These are phyloP conservation scores for Pseudogymnoascus sp. DNA, from an alignment of 2,329 filamentous ascomycete genomes.

Conservation along the genomic window DNA sequence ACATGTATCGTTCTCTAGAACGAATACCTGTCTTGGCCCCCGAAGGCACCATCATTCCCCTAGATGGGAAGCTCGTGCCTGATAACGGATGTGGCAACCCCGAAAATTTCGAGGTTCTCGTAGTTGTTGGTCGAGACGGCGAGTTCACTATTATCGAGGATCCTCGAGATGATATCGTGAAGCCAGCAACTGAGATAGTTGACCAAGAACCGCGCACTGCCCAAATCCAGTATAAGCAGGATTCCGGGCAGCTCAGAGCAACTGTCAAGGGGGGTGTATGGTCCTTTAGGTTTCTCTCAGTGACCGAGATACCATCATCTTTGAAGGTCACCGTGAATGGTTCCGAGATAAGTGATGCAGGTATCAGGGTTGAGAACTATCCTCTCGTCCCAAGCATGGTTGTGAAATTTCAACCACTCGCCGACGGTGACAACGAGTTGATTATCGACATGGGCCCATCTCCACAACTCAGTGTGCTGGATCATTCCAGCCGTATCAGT, in stretches of 20 bases:
- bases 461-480: not conserved
- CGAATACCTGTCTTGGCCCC: constrained; percentile 44
- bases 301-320: not conserved
- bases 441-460: not conserved
- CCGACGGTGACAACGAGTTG: not conserved
- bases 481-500: constrained; percentile 12
- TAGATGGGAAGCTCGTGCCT: constrained; percentile 38
- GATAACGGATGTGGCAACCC: constrained; percentile 42
- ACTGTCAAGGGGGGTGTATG: not conserved
- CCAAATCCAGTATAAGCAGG: not conserved
- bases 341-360: constrained; percentile 1
- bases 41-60: constrained; percentile 49
- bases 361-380: not conserved
- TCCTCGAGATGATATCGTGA: constrained; percentile 4
- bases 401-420: not conserved
- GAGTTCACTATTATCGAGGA: constrained; percentile 43
- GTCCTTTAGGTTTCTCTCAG: not conserved
- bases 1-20: constrained; percentile 41
- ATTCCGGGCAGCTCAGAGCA: not conserved
- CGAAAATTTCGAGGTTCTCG: constrained; percentile 38
- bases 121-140: constrained; percentile 40
- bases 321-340: not conserved
- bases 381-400: not conserved
- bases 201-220: not conserved
- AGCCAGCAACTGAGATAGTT: not conserved